Conservation (phyloP, 176 grass and related monocot genomes). For the Canna indica region DNA sequence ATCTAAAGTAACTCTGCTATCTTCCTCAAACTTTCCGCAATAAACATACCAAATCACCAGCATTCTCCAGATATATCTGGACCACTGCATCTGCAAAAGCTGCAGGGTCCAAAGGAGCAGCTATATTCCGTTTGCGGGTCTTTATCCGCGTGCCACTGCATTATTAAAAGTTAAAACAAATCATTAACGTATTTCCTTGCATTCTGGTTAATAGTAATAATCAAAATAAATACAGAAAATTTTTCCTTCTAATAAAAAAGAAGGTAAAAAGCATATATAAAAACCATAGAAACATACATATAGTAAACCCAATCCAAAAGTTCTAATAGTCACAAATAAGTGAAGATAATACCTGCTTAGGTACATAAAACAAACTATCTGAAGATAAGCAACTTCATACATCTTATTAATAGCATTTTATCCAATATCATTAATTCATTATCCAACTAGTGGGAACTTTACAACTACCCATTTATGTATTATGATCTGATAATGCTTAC, state of each 20-base stretch:
- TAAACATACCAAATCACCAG: constrained; percentile 60
- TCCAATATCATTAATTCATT: too few species aligned
- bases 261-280: too few species aligned
- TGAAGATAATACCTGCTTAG: neutral
- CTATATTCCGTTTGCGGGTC: constrained; percentile 95
- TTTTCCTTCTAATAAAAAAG: neutral
- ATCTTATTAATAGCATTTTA: neutral
- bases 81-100: constrained; percentile 98
- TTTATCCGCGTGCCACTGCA: constrained; percentile 92
- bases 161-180: constrained; percentile 3
- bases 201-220: neutral
- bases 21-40: neutral
- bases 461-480: neutral
- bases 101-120: constrained; percentile 80
- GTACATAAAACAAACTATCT: neutral
- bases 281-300: too few species aligned
- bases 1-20: neutral
- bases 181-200: neutral
- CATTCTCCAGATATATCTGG: constrained; percentile 95
- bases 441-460: too few species aligned
- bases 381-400: neutral
- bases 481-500: neutral
- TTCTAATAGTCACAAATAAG: neutral
- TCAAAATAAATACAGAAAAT: neutral
- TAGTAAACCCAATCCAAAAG: too few species aligned